Evolutionary conservation across 1,284 basidiomycete species (phyloP), one percentile per base, ranked within the genome.

Genomic region (Marasmius fiardii): DNA sequence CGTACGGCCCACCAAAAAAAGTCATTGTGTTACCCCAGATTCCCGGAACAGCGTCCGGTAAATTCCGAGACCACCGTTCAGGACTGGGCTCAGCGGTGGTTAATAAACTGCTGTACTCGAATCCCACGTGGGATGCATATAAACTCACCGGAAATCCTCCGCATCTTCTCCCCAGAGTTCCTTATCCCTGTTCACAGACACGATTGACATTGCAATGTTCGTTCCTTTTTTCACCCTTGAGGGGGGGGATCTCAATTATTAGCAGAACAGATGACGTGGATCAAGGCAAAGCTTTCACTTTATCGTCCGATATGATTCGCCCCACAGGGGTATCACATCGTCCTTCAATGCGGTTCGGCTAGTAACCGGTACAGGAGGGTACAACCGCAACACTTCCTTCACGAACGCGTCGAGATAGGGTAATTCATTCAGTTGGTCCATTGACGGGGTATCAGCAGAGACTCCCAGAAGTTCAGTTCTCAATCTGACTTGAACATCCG

Each of bases 381-480:
- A 74, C 8, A 92, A 60, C 7, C 92, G 79, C 33, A 94, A 71
- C 0, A 77, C 75, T 69, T 95, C 92, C 26, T 84, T 80, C 2
- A 90, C 74, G 14, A 92, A 83, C 20, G 71, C 69, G 59, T 88
- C 85, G 12, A 88, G 81, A 61, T 85, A 87, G 2, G 79, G 78
- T 14, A 87, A 71, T 0, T 73, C 67, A 55, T 79, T 77, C n/a
- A 87, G 73, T 48, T 84, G 76, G 12, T 86, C 85, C 79, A 85
- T 83, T 0, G 79, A 75, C 0, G 81, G 81, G 3, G 65, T 73
- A n/a, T 85, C 81, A 0, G 74, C 77, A 2, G 70, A 64, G 8
- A 84, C 64, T 0, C 69, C 63, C 6, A 75, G 61, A 0, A 90
- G 72, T 65, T 96, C 93, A 1, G 80, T 73, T 1, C 91, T 82